phyloP scores from a whole-genome alignment of 345 rosid genomes.

The Lumnitzera racemosa region DNA sequence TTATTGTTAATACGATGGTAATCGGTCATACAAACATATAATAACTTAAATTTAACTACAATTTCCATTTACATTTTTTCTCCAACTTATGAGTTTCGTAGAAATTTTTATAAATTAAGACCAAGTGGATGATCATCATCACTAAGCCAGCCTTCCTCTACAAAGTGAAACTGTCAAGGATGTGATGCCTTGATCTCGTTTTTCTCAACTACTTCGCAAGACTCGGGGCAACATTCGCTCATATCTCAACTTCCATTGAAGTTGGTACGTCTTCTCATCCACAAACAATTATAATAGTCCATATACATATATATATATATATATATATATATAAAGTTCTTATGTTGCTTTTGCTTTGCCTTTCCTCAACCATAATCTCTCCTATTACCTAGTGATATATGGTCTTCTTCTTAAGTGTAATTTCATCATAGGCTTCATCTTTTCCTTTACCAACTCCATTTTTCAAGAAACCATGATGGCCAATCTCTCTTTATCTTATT shows the following conservation, averaged over 20 bases:
- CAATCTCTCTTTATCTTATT: background rate
- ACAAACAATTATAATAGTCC: too few species aligned
- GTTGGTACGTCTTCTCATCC: conserved; percentile 8
- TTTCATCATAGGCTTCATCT: too few species aligned
- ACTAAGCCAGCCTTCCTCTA: background rate
- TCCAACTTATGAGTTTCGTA: too few species aligned
- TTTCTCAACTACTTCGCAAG: conserved; percentile 24
- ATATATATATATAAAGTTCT: background rate
- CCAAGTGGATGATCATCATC: background rate
- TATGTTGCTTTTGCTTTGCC: background rate
- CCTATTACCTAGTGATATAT: background rate
- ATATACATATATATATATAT: background rate
- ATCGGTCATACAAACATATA: too few species aligned
- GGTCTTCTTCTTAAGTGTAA: background rate
- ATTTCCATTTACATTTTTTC: too few species aligned
- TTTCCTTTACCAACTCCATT: too few species aligned
- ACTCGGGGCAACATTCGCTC: conserved; percentile 6
- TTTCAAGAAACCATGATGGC: too few species aligned
- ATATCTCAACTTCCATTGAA: conserved; percentile 20
- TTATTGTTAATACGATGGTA: too few species aligned
- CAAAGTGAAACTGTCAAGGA: background rate
- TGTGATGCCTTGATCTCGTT: conserved; percentile 10
- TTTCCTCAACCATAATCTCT: conserved; percentile 6
- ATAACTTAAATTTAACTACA: too few species aligned
- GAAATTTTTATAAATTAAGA: too few species aligned